These are phyloP conservation scores for Linderniella brevidens DNA, from an alignment of 257 asterid genomes.

Conservation along the genomic window DNA sequence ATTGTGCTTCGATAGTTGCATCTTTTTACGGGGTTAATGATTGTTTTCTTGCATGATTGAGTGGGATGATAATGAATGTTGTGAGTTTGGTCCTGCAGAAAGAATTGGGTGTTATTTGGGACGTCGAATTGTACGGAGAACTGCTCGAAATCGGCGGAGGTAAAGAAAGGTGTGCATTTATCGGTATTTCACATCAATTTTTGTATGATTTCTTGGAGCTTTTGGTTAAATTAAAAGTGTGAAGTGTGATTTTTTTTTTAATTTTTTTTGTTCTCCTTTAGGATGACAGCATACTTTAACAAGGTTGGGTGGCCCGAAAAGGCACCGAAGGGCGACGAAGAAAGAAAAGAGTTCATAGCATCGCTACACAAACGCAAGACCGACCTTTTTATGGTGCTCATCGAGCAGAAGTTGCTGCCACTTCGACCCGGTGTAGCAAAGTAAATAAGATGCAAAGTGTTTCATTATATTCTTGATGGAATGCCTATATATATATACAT, in stretches of 20 bases:
- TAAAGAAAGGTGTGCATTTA: conserved; percentile 58
- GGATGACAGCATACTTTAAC: conserved; percentile 96
- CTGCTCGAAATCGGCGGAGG: conserved; percentile 96
- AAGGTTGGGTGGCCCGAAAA: conserved; percentile 94
- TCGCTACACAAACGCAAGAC: conserved; percentile 89
- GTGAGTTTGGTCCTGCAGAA: conserved; percentile 25
- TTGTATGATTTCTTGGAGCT: conserved; percentile 1
- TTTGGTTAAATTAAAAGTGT: no score
- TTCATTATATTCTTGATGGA: not conserved
- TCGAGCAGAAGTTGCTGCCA: conserved; percentile 82
- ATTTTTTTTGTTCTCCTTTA: no score
- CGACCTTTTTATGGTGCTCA: conserved; percentile 74
- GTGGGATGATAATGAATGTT: not conserved
- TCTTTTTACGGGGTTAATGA: not conserved
- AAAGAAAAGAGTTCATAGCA: conserved; percentile 68
- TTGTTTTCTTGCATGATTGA: conserved; percentile 6
- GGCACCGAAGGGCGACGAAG: conserved; percentile 68
- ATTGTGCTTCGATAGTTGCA: conserved; percentile 7
- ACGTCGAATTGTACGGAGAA: conserved; percentile 84
- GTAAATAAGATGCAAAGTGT: conserved; percentile 41
- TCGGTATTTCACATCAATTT: conserved; percentile 1
- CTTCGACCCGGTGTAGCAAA: conserved; percentile 93
- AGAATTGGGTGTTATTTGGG: conserved; percentile 90
- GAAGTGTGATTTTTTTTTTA: no score
- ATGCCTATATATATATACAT: not conserved